These are phyloP conservation scores for Kluyveromyces siamensis DNA, from an alignment of 805 yeast genomes.

Conservation along the genomic window DNA sequence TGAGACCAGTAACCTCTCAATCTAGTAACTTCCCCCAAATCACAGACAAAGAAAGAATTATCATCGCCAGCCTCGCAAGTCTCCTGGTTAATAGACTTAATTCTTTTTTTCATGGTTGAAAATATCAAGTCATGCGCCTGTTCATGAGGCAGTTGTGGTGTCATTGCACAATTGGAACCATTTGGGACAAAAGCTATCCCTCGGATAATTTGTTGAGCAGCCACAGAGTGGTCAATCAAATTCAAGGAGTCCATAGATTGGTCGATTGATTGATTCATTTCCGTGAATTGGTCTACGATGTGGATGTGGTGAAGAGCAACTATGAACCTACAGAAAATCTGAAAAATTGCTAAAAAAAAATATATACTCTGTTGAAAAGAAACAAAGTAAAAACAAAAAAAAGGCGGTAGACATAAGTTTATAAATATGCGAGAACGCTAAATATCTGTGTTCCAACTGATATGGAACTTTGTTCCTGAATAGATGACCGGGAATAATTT, in stretches of 20 bases:
- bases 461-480: not conserved
- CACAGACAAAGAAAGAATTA: slow-evolving; percentile 83
- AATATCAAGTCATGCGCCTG: slow-evolving; percentile 30
- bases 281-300: not conserved
- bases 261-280: not conserved
- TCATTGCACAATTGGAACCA: not conserved
- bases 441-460: not conserved
- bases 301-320: not conserved
- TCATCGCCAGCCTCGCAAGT: slow-evolving; percentile 68
- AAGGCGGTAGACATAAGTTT: not conserved
- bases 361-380: not conserved
- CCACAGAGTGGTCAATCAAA: not conserved
- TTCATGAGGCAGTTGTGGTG: slow-evolving; percentile 18
- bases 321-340: not conserved
- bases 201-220: not conserved
- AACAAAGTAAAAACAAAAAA: not conserved
- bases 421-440: too few species aligned
- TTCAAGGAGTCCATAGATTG: not conserved
- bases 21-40: slow-evolving; percentile 61
- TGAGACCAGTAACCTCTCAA: slow-evolving; percentile 55
- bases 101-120: slow-evolving; percentile 32
- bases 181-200: not conserved
- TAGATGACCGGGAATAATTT: not conserved
- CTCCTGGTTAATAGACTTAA: slow-evolving; percentile 41
- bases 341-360: not conserved